Conservation (phyloP, 768 basidiomycete species). For the Tulasnella sp. region DNA sequence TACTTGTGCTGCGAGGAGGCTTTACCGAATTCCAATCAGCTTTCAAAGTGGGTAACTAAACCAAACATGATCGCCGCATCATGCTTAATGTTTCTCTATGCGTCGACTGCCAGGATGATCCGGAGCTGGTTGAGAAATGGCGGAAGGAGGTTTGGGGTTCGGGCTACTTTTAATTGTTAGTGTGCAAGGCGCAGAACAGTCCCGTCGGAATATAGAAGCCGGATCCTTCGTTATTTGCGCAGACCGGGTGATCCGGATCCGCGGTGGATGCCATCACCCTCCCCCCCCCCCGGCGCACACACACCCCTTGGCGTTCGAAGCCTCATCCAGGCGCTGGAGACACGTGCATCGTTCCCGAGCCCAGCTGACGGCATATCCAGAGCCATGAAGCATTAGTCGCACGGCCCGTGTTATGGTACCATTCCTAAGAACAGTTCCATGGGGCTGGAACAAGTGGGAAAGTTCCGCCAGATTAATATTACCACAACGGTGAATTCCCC, state of each 20-base stretch:
- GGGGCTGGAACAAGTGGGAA: neutral
- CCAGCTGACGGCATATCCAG: neutral
- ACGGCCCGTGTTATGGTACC: neutral
- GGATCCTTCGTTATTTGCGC: neutral
- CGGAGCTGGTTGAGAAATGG: constrained; percentile 72
- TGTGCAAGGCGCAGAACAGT: neutral
- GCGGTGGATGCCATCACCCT: too few species aligned
- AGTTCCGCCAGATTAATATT: too few species aligned
- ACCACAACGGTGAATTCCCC: neutral
- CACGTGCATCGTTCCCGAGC: neutral
- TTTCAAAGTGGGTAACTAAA: constrained; percentile 36
- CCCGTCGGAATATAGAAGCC: too few species aligned
- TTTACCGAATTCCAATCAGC: constrained; percentile 66
- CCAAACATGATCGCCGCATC: too few species aligned
- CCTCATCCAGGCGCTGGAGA: too few species aligned
- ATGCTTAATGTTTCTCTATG: neutral
- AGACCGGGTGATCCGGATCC: neutral
- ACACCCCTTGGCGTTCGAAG: too few species aligned
- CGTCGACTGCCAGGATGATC: constrained; percentile 49
- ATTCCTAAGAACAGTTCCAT: neutral
- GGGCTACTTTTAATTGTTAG: neutral
- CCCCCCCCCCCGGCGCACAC: too few species aligned
- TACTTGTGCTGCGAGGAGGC: constrained; percentile 65
- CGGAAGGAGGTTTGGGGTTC: constrained; percentile 35
- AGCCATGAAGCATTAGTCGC: neutral